Conservation (phyloP, 1,139 yeast species). For the Pneumocystis jirovecii region DNA sequence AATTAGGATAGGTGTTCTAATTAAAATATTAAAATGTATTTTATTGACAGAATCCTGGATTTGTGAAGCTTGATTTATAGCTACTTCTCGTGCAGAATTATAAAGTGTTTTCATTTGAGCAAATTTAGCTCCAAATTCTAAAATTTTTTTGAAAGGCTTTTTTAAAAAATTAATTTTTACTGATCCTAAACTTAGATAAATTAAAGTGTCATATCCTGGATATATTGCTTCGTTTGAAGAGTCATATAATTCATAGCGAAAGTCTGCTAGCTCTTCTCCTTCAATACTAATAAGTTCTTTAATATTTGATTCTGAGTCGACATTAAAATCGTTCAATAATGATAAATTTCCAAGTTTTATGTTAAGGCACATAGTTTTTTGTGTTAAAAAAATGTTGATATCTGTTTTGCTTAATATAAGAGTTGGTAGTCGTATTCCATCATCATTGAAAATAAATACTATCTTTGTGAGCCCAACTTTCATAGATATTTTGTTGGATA, state of each 20-base stretch:
- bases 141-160: conserved; percentile 54
- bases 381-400: conserved; percentile 48
- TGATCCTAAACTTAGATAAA: conserved; percentile 62
- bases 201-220: conserved; percentile 39
- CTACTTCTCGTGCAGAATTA: conserved; percentile 79
- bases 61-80: conserved; percentile 51
- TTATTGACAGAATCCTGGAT: conserved; percentile 42
- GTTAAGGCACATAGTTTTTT: conserved; percentile 60
- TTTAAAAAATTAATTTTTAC: conserved; percentile 64
- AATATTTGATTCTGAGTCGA: conserved; percentile 46
- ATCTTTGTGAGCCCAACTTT: conserved; percentile 59
- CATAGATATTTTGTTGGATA: conserved; percentile 41
- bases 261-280: conserved; percentile 69
- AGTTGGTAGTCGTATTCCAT: conserved; percentile 68
- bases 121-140: conserved; percentile 57
- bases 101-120: conserved; percentile 74
- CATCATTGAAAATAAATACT: conserved; percentile 65
- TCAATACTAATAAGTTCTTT: conserved; percentile 64
- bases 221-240: conserved; percentile 22
- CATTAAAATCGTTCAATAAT: conserved; percentile 59
- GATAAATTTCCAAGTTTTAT: conserved; percentile 73
- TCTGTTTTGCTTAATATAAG: conserved; percentile 60
- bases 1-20: conserved; percentile 69
- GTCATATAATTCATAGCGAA: conserved; percentile 71
- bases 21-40: conserved; percentile 54